phyloP scores from a whole-genome alignment of 2,329 filamentous ascomycete genomes.

The Pseudopithomyces maydicus region DNA sequence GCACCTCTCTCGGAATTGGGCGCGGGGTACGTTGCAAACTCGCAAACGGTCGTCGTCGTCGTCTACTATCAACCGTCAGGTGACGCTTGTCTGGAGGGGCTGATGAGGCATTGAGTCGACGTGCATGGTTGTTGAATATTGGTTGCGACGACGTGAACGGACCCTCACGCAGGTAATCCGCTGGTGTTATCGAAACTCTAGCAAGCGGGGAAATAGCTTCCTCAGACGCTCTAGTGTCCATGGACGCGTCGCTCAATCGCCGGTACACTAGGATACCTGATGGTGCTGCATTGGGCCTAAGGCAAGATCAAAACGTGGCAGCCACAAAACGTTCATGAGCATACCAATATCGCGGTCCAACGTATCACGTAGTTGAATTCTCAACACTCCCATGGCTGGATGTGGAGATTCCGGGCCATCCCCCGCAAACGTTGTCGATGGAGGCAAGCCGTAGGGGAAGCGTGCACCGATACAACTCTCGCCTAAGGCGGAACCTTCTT shows the following conservation, averaged over 20 bases:
- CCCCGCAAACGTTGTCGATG: not conserved
- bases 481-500: not conserved
- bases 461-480: not conserved
- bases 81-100: not conserved
- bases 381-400: not conserved
- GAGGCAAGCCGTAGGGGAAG: not conserved
- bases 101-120: not conserved
- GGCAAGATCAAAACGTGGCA: constrained; percentile 4
- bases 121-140: not conserved
- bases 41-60: no score
- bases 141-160: not conserved
- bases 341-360: not conserved
- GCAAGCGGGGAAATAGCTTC: not conserved
- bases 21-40: not conserved
- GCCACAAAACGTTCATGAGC: not conserved
- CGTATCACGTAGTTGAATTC: not conserved
- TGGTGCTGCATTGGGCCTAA: not conserved
- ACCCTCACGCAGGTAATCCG: not conserved
- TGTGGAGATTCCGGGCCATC: not conserved
- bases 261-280: constrained; percentile 1
- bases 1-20: not conserved
- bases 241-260: not conserved
- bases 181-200: not conserved
- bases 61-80: not conserved
- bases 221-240: not conserved